These are phyloP conservation scores for Trichoderma brevicompactum DNA, from an alignment of 2,329 filamentous ascomycete genomes.

Conservation along the genomic window DNA sequence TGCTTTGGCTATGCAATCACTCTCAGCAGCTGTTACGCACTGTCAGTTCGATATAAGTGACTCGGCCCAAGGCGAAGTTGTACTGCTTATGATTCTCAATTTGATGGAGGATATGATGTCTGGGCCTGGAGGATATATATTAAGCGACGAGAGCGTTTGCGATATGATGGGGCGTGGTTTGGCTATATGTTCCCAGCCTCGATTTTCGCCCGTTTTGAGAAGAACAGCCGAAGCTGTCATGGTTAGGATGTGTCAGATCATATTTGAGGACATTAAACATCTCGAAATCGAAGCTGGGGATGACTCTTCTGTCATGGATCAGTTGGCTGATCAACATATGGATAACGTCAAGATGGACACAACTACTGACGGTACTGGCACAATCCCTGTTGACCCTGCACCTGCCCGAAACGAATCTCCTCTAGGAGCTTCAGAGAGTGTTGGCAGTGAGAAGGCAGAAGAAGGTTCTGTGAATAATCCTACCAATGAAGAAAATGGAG, in stretches of 20 bases:
- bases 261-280: constrained; percentile 90
- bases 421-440: not conserved
- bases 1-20: constrained; percentile 86
- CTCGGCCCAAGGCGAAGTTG: constrained; percentile 91
- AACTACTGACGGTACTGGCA: constrained; percentile 44
- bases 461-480: constrained; percentile 29
- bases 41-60: constrained; percentile 98
- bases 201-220: constrained; percentile 87
- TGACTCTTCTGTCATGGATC: constrained; percentile 67
- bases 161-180: constrained; percentile 99
- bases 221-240: constrained; percentile 94
- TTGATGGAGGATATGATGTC: constrained; percentile 99
- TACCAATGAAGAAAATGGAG: constrained; percentile 44
- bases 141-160: constrained; percentile 98
- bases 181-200: constrained; percentile 93
- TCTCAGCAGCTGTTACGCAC: constrained; percentile 94
- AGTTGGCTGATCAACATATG: constrained; percentile 68
- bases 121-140: constrained; percentile 83
- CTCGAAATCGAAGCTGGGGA: constrained; percentile 76
- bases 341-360: constrained; percentile 83
- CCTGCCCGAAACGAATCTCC: constrained; percentile 19
- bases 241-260: constrained; percentile 99
- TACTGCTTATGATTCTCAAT: constrained; percentile 89
- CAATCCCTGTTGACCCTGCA: constrained; percentile 22
- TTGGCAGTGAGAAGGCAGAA: not conserved